A percentile compares a stretch with the other conserved stretches of the same genome.
phyloP scores from a whole-genome alignment of 1,284 basidiomycete species.

The Heterobasidion parviporum region DNA sequence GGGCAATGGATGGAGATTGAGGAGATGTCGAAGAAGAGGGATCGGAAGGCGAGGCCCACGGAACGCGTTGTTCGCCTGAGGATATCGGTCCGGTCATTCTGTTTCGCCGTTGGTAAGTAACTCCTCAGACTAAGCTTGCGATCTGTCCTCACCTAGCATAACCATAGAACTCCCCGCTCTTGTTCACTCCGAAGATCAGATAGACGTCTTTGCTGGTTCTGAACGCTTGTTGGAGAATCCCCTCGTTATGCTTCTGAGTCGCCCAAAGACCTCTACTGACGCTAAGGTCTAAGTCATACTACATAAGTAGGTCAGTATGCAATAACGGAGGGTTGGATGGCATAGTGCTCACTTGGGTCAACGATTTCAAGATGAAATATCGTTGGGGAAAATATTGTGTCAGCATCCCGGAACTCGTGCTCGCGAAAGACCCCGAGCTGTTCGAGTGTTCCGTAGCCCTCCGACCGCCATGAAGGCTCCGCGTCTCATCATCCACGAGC shows the following conservation, averaged over 20 bases:
- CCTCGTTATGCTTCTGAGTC: conserved; percentile 92
- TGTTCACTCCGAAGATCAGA: conserved; percentile 89
- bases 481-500: conserved; percentile 30
- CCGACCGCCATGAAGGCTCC: conserved; percentile 1
- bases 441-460: conserved; percentile 36
- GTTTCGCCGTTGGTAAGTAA: background rate
- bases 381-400: conserved; percentile 73
- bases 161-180: conserved; percentile 85
- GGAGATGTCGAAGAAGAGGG: background rate
- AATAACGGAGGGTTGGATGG: background rate
- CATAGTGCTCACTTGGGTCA: conserved; percentile 53
- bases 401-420: conserved; percentile 71
- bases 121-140: too few relatives aligned
- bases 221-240: conserved; percentile 83
- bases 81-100: conserved; percentile 62
- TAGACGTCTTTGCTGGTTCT: conserved; percentile 82
- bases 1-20: background rate
- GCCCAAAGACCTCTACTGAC: conserved; percentile 83
- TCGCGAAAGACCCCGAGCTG: conserved; percentile 59
- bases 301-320: too few relatives aligned
- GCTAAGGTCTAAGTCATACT: conserved; percentile 80
- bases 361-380: conserved; percentile 89
- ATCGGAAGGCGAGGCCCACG: conserved; percentile 48
- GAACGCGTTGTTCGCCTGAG: conserved; percentile 39
- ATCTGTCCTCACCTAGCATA: conserved; percentile 57